Base-by-base conservation (phyloP, 23 red algal genomes). In the Gracilaria domingensis region DNA sequence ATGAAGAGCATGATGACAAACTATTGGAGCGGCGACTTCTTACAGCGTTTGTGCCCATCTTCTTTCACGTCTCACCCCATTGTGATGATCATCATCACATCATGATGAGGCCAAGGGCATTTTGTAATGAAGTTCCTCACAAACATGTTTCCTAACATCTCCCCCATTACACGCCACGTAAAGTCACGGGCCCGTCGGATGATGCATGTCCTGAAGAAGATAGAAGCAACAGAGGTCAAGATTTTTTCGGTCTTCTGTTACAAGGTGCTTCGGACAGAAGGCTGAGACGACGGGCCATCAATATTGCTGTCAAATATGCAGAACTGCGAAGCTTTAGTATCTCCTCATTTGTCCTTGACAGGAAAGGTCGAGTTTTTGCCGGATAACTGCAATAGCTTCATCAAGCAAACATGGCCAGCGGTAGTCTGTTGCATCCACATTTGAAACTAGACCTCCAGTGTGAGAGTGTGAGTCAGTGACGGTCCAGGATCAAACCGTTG, bases 271-370 rank as follows among this genome's bases (percentile, higher is more conserved):
- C 30, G 11, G 16, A 0, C 9, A 18, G 51, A 55, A 36, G 64
- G 38, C 16, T 24, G 33, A 69, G 16, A 1, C 20, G 0, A 1
- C 20, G 64, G 64, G 64, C 64, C 32, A 69, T 69, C 64, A 69
- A 34, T 69, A 69, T 34, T 36, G 64, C 28, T 69, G 64, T 69
- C 64, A 69, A 69, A 69, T 69, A 69, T 69, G 33, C 64, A 36
- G 64, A 32, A 9, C 64, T 69, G 64, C 28, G 12, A 36, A 30
- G 32, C 14, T 13, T 18, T 9, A 2, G 64, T 20, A 5, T 5
- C 30, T 69, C 32, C 33, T 36, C 32, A 34, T 69, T 34, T 32
- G 25, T 64, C 59, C 6, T 2, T 64, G 51, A 55, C 45, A 55
- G 17, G 18, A 55, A 14, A 20, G 9, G 18, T 55, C 11, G 5